Percentiles rank a stretch among this genome's conserved stretches.
Conservation (phyloP, 192 early-diverging fungal genomes). For the Coemansia sp. region DNA sequence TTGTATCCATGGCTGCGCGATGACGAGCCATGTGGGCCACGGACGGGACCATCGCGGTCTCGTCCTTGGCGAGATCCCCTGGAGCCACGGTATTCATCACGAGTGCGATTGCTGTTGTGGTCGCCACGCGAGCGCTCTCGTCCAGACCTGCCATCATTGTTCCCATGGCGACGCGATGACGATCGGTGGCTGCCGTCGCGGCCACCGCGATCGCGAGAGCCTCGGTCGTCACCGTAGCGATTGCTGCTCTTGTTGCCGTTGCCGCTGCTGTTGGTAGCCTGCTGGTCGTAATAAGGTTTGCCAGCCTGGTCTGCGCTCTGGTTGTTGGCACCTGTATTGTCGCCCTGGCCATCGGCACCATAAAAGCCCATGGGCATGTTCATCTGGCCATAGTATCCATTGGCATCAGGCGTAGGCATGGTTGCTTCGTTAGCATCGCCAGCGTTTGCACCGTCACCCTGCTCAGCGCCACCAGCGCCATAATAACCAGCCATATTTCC, state of each 20-base stretch:
- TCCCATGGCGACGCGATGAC: slow-evolving; percentile 37
- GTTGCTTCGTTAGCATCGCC: slow-evolving; percentile 11
- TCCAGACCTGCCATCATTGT: slow-evolving; percentile 20
- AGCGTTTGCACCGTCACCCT: slow-evolving; percentile 12
- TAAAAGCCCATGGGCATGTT: slow-evolving; percentile 41
- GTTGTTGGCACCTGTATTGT: slow-evolving; percentile 12
- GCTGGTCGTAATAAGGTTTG: slow-evolving; percentile 13
- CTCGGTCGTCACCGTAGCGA: slow-evolving; percentile 22
- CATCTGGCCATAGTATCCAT: slow-evolving; percentile 40
- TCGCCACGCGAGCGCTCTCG: slow-evolving; percentile 34
- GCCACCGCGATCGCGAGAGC: slow-evolving; percentile 7
- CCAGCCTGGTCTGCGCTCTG: slow-evolving; percentile 10
- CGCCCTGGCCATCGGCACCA: slow-evolving; percentile 24
- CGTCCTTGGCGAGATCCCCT: slow-evolving; percentile 22
- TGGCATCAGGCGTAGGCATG: slow-evolving; percentile 1
- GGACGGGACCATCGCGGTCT: slow-evolving; percentile 47
- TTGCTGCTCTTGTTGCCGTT: slow-evolving; percentile 7
- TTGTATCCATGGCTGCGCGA: slow-evolving; percentile 41
- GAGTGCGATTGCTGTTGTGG: slow-evolving; percentile 17
- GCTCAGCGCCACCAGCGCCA: slow-evolving; percentile 9
- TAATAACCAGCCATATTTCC: slow-evolving; percentile 34
- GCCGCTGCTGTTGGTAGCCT: slow-evolving; percentile 3
- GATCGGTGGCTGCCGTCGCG: slow-evolving; percentile 25
- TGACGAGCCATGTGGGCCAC: slow-evolving; percentile 27
- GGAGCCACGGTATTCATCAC: slow-evolving; percentile 28